Evolutionary conservation across 2,329 filamentous ascomycete species (phyloP).

Genomic region (Aaosphaeria arxii): DNA sequence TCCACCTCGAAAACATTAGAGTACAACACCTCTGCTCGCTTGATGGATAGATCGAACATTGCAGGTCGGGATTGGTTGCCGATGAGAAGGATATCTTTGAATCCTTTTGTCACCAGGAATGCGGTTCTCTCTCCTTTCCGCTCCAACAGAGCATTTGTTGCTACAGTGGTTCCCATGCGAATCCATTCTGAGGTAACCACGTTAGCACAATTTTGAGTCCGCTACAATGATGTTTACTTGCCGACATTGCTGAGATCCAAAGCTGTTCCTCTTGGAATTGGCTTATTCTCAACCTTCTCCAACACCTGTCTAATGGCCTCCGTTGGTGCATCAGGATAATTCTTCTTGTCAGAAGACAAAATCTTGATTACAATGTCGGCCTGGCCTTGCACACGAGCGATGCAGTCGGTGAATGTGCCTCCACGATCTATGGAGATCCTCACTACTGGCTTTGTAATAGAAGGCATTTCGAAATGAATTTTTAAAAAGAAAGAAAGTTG

Average conservation of each 20-base stretch:
- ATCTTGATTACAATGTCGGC: neutral
- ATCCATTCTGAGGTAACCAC: constrained; percentile 5
- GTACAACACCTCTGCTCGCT: constrained; percentile 16
- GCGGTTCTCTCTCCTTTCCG: constrained; percentile 27
- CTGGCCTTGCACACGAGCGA: neutral
- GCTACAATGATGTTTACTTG: neutral
- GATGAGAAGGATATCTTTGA: constrained; percentile 26
- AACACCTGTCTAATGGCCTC: neutral
- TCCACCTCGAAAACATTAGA: constrained; percentile 15
- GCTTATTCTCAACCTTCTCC: neutral
- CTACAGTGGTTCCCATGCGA: constrained; percentile 29
- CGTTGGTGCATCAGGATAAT: neutral
- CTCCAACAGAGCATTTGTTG: constrained; percentile 29
- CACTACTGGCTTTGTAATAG: neutral
- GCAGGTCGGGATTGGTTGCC: constrained; percentile 31
- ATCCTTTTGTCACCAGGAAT: constrained; percentile 25
- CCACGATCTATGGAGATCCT: neutral
- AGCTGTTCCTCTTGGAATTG: neutral
- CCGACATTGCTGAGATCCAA: neutral
- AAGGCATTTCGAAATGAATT: neutral
- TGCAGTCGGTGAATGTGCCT: neutral
- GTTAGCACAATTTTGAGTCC: neutral
- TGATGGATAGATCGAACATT: constrained; percentile 22
- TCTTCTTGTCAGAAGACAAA: neutral
- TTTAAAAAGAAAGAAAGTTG: neutral